Percentiles rank a stretch among this genome's conserved stretches.
These are phyloP conservation scores for Teratosphaeria nubilosa DNA, from an alignment of 2,329 filamentous ascomycete genomes.

Conservation along the genomic window DNA sequence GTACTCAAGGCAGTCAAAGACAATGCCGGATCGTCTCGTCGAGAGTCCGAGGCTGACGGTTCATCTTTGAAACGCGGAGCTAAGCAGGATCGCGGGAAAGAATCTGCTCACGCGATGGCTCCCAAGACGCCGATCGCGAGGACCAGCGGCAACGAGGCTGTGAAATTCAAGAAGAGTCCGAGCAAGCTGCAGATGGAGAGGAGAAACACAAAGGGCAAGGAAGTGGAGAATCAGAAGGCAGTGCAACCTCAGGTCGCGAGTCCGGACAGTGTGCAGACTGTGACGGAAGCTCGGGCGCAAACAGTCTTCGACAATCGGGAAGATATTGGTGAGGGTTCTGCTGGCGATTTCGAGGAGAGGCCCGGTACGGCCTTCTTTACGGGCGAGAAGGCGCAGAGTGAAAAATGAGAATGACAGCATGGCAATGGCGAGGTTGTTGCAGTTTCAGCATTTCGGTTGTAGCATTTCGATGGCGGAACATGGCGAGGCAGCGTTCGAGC, in stretches of 20 bases:
- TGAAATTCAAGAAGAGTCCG: constrained; percentile 14
- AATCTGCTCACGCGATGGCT: not conserved
- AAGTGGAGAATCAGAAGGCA: constrained; percentile 6
- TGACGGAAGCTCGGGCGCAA: constrained; percentile 7
- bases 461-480: not conserved
- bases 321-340: not conserved
- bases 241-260: constrained; percentile 5
- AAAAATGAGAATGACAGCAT: not conserved
- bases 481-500: not conserved
- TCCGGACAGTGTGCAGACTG: constrained; percentile 14
- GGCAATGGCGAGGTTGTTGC: not conserved
- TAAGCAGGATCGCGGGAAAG: not conserved
- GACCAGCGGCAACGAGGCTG: constrained; percentile 14
- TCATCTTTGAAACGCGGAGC: not conserved
- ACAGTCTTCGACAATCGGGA: constrained; percentile 4
- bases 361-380: constrained; percentile 22
- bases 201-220: constrained; percentile 10
- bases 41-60: constrained; percentile 21
- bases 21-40: constrained; percentile 12
- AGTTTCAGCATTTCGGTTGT: not conserved
- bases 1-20: constrained; percentile 32
- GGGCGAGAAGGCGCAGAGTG: constrained; percentile 28
- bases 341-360: constrained; percentile 4
- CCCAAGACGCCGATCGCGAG: constrained; percentile 17
- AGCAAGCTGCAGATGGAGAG: constrained; percentile 12